A percentile compares a stretch with the other conserved stretches of the same genome.
phyloP scores from a whole-genome alignment of 495 filamentous ascomycete species.

The Pyronema omphalodes region DNA sequence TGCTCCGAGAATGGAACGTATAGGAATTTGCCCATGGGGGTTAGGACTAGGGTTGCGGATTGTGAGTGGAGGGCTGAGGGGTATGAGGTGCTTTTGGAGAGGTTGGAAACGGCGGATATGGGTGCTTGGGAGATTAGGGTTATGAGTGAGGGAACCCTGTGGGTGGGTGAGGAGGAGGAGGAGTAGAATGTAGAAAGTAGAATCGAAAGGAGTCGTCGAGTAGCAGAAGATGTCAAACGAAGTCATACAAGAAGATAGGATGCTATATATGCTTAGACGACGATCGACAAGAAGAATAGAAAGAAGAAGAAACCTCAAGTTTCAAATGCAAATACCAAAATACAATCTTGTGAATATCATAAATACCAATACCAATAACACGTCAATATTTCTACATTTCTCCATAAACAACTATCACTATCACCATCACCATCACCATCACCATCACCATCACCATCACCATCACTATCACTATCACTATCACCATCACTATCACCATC shows the following conservation, averaged over 20 bases:
- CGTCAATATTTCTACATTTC: background rate
- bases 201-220: too few relatives aligned
- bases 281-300: too few relatives aligned
- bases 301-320: too few relatives aligned
- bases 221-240: too few relatives aligned
- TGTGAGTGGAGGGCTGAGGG: conserved; percentile 40
- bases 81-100: conserved; percentile 64
- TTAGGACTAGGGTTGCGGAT: conserved; percentile 55
- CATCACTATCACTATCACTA: background rate
- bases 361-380: background rate
- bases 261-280: too few relatives aligned
- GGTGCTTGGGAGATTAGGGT: conserved; percentile 48
- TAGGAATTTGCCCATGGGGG: conserved; percentile 45
- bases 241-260: too few relatives aligned
- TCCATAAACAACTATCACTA: background rate
- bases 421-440: background rate
- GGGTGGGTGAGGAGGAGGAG: conserved; percentile 32
- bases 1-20: conserved; percentile 39
- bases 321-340: too few relatives aligned
- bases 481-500: background rate
- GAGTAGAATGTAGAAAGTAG: conserved; percentile 9
- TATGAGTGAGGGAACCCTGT: conserved; percentile 45
- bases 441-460: background rate
- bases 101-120: conserved; percentile 37
- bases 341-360: background rate